Evolutionary conservation across 2,329 filamentous ascomycete genomes (phyloP).

Genomic region (Penicillium sp.): DNA sequence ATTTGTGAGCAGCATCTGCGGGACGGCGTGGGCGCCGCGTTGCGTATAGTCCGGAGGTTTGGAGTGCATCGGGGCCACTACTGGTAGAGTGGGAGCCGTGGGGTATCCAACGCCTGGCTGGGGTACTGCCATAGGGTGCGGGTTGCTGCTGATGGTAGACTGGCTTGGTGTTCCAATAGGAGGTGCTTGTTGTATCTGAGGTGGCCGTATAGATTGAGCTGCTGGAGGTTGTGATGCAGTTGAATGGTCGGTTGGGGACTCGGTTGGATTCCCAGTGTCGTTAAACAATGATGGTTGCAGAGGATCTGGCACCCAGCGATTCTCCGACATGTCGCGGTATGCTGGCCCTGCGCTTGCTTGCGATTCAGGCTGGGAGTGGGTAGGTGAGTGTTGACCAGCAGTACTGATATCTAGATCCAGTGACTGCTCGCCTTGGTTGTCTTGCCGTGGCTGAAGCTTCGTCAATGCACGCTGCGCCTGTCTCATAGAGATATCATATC

Average conservation of each 20-base stretch:
- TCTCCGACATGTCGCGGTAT: slow-evolving; percentile 27
- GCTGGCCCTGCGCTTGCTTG: slow-evolving; percentile 23
- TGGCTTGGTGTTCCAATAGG: slow-evolving; percentile 23
- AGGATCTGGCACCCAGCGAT: slow-evolving; percentile 32
- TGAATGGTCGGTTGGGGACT: slow-evolving; percentile 18
- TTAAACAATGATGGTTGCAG: slow-evolving; percentile 27
- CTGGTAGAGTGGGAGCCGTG: slow-evolving; percentile 15
- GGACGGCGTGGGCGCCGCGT: slow-evolving; percentile 23
- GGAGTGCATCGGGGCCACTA: slow-evolving; percentile 18
- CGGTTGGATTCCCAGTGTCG: slow-evolving; percentile 21
- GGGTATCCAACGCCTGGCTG: slow-evolving; percentile 23
- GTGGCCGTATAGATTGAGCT: slow-evolving; percentile 18
- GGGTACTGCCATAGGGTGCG: slow-evolving; percentile 22
- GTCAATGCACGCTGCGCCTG: slow-evolving; percentile 39
- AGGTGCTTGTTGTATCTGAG: slow-evolving; percentile 19
- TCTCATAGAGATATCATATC: slow-evolving; percentile 38
- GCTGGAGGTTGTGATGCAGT: slow-evolving; percentile 16
- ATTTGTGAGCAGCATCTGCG: slow-evolving; percentile 33
- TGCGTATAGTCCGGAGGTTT: slow-evolving; percentile 24
- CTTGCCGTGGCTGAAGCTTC: slow-evolving; percentile 31
- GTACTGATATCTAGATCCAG: slow-evolving; percentile 23
- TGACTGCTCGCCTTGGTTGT: slow-evolving; percentile 20
- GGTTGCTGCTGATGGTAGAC: slow-evolving; percentile 18
- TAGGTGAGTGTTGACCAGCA: slow-evolving; percentile 25
- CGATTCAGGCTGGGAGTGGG: slow-evolving; percentile 24